phyloP scores from a whole-genome alignment of 352 stramenopile genomes.

The Globisporangium ultimum region DNA sequence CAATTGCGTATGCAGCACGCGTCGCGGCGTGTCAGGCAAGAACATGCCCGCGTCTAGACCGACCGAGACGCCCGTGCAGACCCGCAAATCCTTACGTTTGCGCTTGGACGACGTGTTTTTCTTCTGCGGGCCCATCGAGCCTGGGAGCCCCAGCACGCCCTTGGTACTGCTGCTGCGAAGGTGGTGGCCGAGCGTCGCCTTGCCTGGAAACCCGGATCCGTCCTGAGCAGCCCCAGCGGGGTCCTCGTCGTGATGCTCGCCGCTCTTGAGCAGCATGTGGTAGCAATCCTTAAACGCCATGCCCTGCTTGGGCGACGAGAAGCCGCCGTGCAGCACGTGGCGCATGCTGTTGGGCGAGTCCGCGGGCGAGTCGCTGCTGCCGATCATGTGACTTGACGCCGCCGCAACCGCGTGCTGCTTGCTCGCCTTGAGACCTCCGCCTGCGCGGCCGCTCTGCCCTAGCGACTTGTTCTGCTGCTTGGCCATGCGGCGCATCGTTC shows the following conservation, averaged over 20 bases:
- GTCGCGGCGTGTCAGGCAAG: constrained; percentile 68
- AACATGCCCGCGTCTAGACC: constrained; percentile 63
- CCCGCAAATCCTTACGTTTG: constrained; percentile 82
- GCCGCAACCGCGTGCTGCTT: constrained; percentile 20
- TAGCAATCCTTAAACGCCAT: constrained; percentile 78
- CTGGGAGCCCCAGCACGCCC: background rate
- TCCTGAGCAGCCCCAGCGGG: constrained; percentile 12
- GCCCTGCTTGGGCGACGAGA: constrained; percentile 54
- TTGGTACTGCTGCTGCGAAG: background rate
- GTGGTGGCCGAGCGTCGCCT: background rate
- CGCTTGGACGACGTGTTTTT: constrained; percentile 46
- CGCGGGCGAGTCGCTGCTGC: constrained; percentile 3
- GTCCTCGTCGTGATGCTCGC: constrained; percentile 22
- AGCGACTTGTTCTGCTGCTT: constrained; percentile 84
- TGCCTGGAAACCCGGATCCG: background rate
- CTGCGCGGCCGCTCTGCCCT: constrained; percentile 20
- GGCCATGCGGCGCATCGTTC: constrained; percentile 86
- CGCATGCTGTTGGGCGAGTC: constrained; percentile 17
- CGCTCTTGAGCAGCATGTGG: constrained; percentile 60
- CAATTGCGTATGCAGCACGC: constrained; percentile 75
- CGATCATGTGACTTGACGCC: constrained; percentile 9
- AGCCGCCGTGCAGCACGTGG: constrained; percentile 29
- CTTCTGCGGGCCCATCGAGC: constrained; percentile 36
- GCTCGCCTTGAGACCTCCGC: constrained; percentile 26
- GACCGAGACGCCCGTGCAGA: constrained; percentile 49